Evolutionary conservation across 1,284 basidiomycete genomes (phyloP), one percentile per base, ranked within the genome.

Genomic region (Termitomyces sp.): DNA sequence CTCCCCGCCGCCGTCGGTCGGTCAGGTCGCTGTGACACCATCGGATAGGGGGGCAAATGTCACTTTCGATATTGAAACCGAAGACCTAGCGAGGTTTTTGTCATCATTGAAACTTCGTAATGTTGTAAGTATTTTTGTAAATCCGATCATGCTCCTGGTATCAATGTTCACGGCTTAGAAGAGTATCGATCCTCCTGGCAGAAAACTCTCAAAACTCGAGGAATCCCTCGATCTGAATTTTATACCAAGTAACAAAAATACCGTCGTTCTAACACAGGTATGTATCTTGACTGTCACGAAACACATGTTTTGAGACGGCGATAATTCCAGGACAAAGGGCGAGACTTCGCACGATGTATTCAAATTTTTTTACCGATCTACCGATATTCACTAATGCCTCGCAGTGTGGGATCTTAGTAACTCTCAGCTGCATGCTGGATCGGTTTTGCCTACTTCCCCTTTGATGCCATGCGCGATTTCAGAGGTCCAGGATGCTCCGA

Each of bases 1-100:
- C 41, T 65, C 65, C 2, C 65, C 66, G 39, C 67, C 75, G 7
- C 79, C 80, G 5, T 60, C 68, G n/a, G 62, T 79, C 12, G 74
- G 73, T 15, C 62, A 69, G 50, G 51, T 62, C 30, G 55, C 65
- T 50, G 49, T 64, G n/a, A 53, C 56, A 10, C 30, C 63, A 26
- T 55, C 56, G 15, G 60, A 58, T 28, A 64, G 64, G 43, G 53
- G 56, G 19, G 62, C 70, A 17, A 61, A 60, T n/a, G 62, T 78
- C 55, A 65, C 67, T 4, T 74, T 82, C 59, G 54, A 68, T 13
- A 60, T 83, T 46, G 59, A 66, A 24, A 63, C 62, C 34, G 58
- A 62, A 19, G 64, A 68, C 28, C 46, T 75, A 5, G 56, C 65
- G n/a, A 69, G 68, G 49, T 80, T 83, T 53, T 62, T 69, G 56